These are phyloP conservation scores for Mortierella sp. DNA, from an alignment of 371 early-diverging fungal species.

Conservation along the genomic window DNA sequence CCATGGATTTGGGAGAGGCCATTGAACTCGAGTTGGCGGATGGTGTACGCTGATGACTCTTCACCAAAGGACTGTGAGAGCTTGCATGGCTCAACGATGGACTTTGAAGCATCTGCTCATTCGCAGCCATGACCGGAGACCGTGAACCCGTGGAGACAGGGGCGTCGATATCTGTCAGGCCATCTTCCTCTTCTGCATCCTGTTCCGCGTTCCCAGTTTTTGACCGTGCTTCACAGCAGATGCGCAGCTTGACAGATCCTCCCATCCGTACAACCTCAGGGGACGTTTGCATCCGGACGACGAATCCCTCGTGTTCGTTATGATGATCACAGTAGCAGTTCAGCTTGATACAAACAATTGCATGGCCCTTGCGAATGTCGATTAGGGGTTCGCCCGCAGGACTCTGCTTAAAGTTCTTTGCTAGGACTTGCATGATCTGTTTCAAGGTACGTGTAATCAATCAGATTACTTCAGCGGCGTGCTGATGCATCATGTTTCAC, in stretches of 20 bases:
- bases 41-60: conserved; percentile 22
- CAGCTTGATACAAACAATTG: conserved; percentile 51
- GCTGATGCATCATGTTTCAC: no score
- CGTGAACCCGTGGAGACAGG: conserved; percentile 46
- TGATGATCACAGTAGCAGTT: conserved; percentile 54
- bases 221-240: conserved; percentile 52
- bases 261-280: conserved; percentile 40
- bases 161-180: conserved; percentile 51
- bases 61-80: conserved; percentile 25
- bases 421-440: conserved; percentile 53
- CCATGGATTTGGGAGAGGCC: conserved; percentile 41
- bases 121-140: conserved; percentile 21
- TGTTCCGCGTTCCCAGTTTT: conserved; percentile 31
- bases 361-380: conserved; percentile 51
- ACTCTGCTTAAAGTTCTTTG: conserved; percentile 48
- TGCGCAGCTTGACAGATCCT: conserved; percentile 49
- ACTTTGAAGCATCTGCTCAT: conserved; percentile 35
- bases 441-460: no score
- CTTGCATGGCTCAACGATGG: conserved; percentile 48
- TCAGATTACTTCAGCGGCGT: no score
- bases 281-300: conserved; percentile 42
- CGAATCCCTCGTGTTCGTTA: conserved; percentile 49
- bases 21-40: conserved; percentile 43
- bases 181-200: conserved; percentile 52
- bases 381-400: conserved; percentile 46